phyloP scores from a whole-genome alignment of 2,329 filamentous ascomycete species.

The Aspergillus sp. region DNA sequence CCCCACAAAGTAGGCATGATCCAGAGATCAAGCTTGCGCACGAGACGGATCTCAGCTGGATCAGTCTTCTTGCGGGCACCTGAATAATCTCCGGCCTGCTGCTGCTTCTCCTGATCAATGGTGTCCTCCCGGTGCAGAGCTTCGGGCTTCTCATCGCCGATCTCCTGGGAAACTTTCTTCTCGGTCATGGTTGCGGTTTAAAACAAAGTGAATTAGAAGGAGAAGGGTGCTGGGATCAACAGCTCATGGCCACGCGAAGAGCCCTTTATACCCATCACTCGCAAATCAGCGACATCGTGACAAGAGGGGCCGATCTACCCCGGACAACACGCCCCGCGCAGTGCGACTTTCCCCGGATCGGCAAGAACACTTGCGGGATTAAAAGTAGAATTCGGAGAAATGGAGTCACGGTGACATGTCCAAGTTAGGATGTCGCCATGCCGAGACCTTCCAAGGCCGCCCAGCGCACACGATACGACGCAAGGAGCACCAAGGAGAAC shows the following conservation, averaged over 20 bases:
- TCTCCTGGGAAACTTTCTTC: conserved; percentile 10
- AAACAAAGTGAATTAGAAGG: neutral
- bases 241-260: neutral
- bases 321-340: conserved; percentile 8
- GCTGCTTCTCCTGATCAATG: conserved; percentile 18
- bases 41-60: conserved; percentile 41
- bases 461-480: neutral
- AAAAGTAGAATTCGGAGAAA: neutral
- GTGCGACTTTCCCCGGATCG: neutral
- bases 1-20: conserved; percentile 48
- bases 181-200: neutral
- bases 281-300: neutral
- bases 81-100: conserved; percentile 38
- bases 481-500: neutral
- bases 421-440: neutral
- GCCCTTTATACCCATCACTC: conserved; percentile 4
- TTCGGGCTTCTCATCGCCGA: conserved; percentile 16
- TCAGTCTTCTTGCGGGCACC: conserved; percentile 47
- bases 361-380: neutral
- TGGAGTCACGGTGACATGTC: neutral
- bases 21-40: conserved; percentile 42
- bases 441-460: neutral
- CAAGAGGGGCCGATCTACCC: neutral
- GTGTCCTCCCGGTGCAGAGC: conserved; percentile 21
- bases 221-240: neutral